Evolutionary conservation across 2,329 filamentous ascomycete genomes (phyloP).

Genomic region (Plenodomus biglobosus): DNA sequence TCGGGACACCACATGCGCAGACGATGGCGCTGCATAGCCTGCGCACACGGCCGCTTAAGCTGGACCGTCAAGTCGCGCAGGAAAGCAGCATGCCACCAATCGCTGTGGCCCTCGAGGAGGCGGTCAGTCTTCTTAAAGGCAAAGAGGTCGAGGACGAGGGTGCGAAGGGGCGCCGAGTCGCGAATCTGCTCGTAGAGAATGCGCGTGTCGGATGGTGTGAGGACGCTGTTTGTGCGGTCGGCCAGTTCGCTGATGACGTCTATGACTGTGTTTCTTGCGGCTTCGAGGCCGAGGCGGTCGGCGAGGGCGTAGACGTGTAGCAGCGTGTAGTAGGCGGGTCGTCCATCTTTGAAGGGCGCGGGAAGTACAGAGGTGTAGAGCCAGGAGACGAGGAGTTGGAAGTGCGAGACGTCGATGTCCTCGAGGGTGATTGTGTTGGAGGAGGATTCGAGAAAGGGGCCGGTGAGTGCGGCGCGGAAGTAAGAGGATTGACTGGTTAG

Average conservation of each 20-base stretch:
- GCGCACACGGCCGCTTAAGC: constrained; percentile 49
- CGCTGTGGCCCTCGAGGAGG: constrained; percentile 49
- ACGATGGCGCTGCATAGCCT: constrained; percentile 47
- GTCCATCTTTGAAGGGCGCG: constrained; percentile 49
- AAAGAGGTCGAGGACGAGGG: constrained; percentile 53
- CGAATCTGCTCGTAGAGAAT: constrained; percentile 51
- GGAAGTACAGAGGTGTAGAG: constrained; percentile 50
- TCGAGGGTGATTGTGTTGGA: constrained; percentile 48
- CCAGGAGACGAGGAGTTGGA: constrained; percentile 56
- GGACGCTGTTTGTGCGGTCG: constrained; percentile 53
- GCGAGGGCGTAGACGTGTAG: constrained; percentile 52
- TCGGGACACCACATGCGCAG: constrained; percentile 46
- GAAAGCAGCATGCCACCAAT: constrained; percentile 53
- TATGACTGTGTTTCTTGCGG: constrained; percentile 49
- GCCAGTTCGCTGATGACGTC: constrained; percentile 49
- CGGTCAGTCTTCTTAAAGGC: constrained; percentile 57
- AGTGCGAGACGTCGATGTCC: constrained; percentile 49
- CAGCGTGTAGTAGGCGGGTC: constrained; percentile 54
- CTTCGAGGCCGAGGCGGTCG: constrained; percentile 52
- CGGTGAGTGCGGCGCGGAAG: constrained; percentile 54
- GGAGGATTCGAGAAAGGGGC: constrained; percentile 50
- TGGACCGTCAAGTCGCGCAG: constrained; percentile 51
- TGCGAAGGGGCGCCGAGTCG: constrained; percentile 43
- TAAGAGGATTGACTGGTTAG: constrained; percentile 52
- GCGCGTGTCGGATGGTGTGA: constrained; percentile 53